Conservation (phyloP, 1,284 basidiomycete species). For the Coniferiporia weirii region DNA sequence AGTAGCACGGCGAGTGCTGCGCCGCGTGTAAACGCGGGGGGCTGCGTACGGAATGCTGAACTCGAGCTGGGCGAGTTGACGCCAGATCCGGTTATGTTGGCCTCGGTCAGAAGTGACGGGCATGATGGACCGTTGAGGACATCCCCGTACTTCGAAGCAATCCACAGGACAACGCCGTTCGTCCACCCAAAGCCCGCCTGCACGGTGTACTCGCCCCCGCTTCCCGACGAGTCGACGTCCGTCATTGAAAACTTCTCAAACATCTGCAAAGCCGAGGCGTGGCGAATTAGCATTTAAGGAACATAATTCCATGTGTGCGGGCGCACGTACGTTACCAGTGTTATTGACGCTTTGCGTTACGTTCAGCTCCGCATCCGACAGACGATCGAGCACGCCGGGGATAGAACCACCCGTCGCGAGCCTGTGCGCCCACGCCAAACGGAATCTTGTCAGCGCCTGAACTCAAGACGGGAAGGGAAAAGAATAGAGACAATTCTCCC, state of each 20-base stretch:
- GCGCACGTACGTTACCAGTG: conserved; percentile 58
- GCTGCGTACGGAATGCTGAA: conserved; percentile 6
- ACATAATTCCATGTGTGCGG: conserved; percentile 20
- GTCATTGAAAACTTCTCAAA: conserved; percentile 82
- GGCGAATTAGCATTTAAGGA: neutral
- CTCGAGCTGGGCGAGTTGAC: neutral
- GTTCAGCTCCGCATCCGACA: conserved; percentile 70
- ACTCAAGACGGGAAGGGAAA: neutral
- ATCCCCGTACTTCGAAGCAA: conserved; percentile 65
- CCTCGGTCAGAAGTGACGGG: conserved; percentile 40
- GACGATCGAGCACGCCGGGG: conserved; percentile 56
- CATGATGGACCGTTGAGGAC: conserved; percentile 47
- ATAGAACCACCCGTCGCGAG: conserved; percentile 81
- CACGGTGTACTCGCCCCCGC: conserved; percentile 82
- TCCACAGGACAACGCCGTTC: conserved; percentile 78
- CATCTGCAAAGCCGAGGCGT: conserved; percentile 49
- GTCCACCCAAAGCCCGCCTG: conserved; percentile 90
- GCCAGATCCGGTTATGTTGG: neutral
- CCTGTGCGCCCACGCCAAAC: conserved; percentile 30
- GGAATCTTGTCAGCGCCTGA: neutral
- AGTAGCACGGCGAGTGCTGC: neutral
- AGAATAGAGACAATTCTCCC: neutral
- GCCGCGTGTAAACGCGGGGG: neutral
- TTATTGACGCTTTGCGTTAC: conserved; percentile 64
- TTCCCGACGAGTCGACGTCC: conserved; percentile 80